Evolutionary conservation across 176 grass and related monocot species (phyloP).

Genomic region (Thalia dealbata): DNA sequence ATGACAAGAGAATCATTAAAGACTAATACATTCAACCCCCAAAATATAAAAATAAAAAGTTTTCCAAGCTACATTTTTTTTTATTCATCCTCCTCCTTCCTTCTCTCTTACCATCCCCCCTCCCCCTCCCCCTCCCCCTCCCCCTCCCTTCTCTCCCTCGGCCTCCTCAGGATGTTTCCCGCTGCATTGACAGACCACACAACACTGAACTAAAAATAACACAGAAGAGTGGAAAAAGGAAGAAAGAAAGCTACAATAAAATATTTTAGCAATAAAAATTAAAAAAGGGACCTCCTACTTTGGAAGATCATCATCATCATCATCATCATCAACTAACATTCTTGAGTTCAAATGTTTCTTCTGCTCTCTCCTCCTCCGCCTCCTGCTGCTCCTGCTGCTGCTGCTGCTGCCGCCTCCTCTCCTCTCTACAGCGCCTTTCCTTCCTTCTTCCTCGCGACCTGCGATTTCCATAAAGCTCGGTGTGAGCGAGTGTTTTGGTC

Average conservation of each 20-base stretch:
- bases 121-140: not conserved
- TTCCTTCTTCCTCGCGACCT: slow-evolving; percentile 43
- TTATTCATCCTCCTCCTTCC: not conserved
- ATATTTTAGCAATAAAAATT: slow-evolving; percentile 1
- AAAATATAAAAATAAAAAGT: not conserved
- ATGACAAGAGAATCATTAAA: slow-evolving; percentile 31
- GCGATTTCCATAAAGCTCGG: not conserved
- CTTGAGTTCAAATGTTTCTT: too few species aligned
- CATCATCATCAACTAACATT: too few species aligned
- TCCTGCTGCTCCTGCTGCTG: too few species aligned
- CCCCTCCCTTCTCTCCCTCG: slow-evolving; percentile 8
- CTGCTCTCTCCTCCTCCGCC: too few species aligned
- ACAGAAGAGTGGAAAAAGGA: too few species aligned
- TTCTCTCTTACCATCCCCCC: too few species aligned
- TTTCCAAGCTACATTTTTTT: slow-evolving; percentile 2
- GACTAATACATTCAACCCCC: not conserved
- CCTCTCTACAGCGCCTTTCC: slow-evolving; percentile 32
- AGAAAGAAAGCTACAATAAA: not conserved
- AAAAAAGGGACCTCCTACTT: not conserved
- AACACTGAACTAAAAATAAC: slow-evolving; percentile 12
- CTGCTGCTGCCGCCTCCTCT: not conserved
- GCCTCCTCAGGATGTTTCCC: slow-evolving; percentile 34
- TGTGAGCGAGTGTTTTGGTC: not conserved
- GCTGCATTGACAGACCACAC: slow-evolving; percentile 45
- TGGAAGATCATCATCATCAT: too few species aligned